Conservation (phyloP, 768 basidiomycete genomes). For the Suillus occidentalis region DNA sequence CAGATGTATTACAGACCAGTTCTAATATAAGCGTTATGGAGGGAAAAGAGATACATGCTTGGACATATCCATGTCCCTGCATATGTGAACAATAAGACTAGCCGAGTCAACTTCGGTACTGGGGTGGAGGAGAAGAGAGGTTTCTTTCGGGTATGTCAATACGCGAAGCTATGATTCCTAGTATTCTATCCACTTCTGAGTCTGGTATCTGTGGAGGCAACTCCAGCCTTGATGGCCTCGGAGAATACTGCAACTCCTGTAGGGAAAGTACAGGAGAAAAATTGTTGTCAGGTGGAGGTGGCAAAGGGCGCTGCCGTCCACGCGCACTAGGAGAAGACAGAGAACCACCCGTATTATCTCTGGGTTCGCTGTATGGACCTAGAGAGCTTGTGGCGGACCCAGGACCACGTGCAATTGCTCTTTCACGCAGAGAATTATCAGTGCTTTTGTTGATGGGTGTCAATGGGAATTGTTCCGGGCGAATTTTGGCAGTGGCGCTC, state of each 20-base stretch:
- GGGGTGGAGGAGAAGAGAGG: constrained; percentile 1
- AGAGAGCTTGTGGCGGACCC: background rate
- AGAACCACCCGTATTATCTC: background rate
- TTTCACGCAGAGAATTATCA: background rate
- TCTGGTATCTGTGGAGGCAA: background rate
- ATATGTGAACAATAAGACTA: background rate
- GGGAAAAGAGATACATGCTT: background rate
- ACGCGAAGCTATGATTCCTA: constrained; percentile 9
- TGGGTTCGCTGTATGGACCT: background rate
- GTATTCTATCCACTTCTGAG: constrained; percentile 9
- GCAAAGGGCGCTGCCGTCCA: background rate
- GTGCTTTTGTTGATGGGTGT: constrained; percentile 2
- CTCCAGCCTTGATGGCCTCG: background rate
- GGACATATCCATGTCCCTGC: background rate
- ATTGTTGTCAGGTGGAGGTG: background rate
- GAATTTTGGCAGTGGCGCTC: background rate
- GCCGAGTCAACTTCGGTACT: constrained; percentile 7
- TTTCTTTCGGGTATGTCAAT: constrained; percentile 6
- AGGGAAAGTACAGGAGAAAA: background rate
- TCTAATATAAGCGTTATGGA: background rate
- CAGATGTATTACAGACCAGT: background rate
- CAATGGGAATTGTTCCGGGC: constrained; percentile 4
- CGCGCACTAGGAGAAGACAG: background rate
- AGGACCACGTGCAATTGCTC: constrained; percentile 3
- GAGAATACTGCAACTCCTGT: background rate